Conservation (phyloP, 2,329 filamentous ascomycete species). For the Botrytis elliptica region DNA sequence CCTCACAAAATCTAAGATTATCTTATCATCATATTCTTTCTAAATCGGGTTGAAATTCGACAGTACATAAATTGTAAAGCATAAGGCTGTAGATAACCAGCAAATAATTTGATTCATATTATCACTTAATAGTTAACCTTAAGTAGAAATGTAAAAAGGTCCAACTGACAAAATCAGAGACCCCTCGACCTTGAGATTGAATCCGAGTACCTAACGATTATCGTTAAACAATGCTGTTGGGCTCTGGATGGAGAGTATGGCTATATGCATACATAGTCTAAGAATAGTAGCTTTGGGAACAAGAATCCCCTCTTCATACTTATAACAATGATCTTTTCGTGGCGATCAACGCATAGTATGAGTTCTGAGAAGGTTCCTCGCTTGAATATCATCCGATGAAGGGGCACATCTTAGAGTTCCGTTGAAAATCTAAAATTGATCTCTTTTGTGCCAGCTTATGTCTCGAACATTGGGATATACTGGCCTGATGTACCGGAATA, state of each 20-base stretch:
- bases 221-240: background rate
- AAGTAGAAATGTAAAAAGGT: background rate
- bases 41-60: background rate
- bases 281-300: background rate
- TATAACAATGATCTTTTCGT: background rate
- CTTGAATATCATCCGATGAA: background rate
- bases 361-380: background rate
- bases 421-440: too few species aligned
- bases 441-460: too few species aligned
- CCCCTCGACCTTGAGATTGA: background rate
- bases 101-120: background rate
- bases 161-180: background rate
- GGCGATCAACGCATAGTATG: too few species aligned
- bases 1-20: background rate
- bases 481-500: too few species aligned
- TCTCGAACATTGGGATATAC: too few species aligned
- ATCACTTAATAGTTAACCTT: background rate
- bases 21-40: background rate
- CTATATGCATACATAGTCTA: too few species aligned
- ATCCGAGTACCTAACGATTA: background rate
- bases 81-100: background rate
- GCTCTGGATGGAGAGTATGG: too few species aligned
- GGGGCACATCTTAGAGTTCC: too few species aligned
- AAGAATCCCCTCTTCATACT: background rate
- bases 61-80: background rate